Conservation (phyloP, 345 rosid genomes). For the Rhizophora mangle region DNA sequence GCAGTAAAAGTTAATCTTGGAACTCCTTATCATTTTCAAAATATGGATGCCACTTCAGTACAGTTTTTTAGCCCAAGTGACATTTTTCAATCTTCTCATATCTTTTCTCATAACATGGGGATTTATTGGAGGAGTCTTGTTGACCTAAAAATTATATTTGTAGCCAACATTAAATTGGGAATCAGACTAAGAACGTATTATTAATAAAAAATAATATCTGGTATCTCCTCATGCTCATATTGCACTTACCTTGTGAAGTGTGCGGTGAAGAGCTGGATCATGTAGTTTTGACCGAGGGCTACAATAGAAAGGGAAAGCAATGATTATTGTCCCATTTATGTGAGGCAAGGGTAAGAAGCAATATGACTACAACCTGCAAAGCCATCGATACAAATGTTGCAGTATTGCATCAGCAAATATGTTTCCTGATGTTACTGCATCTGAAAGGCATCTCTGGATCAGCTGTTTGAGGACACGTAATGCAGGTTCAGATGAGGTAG, state of each 20-base stretch:
- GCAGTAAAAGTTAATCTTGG: conserved; percentile 3
- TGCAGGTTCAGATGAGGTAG: conserved; percentile 67
- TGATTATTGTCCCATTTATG: conserved; percentile 24
- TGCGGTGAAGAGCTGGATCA: conserved; percentile 89
- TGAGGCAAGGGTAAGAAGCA: not conserved
- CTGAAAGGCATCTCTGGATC: conserved; percentile 79
- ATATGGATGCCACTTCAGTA: no score
- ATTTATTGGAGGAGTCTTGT: no score
- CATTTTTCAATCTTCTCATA: no score
- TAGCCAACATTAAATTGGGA: no score
- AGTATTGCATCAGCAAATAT: conserved; percentile 88
- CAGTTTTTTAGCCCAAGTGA: no score
- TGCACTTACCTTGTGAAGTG: conserved; percentile 77
- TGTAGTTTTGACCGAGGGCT: conserved; percentile 95
- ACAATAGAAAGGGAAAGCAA: conserved; percentile 25
- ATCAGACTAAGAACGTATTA: no score
- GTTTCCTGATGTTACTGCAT: conserved; percentile 74
- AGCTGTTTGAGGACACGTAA: conserved; percentile 81
- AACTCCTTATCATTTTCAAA: no score
- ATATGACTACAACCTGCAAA: conserved; percentile 66
- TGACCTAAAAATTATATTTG: no score
- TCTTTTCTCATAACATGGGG: no score
- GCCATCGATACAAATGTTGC: conserved; percentile 93
- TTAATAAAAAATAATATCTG: no score
- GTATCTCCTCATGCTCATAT: not conserved